A percentile compares a stretch with the other conserved stretches of the same genome.
These are phyloP conservation scores for Phytophthora pseudosyringae DNA, from an alignment of 352 stramenopile genomes.

Conservation along the genomic window DNA sequence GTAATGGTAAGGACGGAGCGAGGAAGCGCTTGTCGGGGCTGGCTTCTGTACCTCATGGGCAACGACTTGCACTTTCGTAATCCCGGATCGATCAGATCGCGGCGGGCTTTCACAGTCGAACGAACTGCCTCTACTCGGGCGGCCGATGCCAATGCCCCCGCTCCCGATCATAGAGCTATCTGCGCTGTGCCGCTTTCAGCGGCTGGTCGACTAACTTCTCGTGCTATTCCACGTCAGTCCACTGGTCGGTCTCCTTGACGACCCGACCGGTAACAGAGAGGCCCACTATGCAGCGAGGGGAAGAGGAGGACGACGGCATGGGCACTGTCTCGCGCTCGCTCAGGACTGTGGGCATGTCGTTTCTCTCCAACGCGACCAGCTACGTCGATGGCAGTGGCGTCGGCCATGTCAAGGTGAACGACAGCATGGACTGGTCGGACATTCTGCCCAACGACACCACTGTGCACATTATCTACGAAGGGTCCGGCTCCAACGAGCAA, in stretches of 20 bases:
- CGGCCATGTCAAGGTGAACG: slow-evolving; percentile 43
- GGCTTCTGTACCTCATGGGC: slow-evolving; percentile 12
- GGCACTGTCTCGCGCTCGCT: slow-evolving; percentile 9
- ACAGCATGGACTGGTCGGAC: slow-evolving; percentile 41
- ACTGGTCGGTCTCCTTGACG: slow-evolving; percentile 24
- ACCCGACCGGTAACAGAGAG: background rate
- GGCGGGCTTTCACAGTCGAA: slow-evolving; percentile 17
- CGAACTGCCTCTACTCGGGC: slow-evolving; percentile 38
- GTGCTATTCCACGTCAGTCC: slow-evolving; percentile 3
- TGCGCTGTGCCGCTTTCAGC: slow-evolving; percentile 5
- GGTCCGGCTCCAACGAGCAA: slow-evolving; percentile 39
- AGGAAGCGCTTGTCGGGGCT: slow-evolving; percentile 8
- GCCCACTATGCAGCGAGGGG: slow-evolving; percentile 3
- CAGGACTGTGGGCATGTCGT: slow-evolving; percentile 36
- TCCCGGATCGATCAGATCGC: slow-evolving; percentile 29
- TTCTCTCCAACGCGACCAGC: slow-evolving; percentile 39
- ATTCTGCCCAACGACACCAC: slow-evolving; percentile 50
- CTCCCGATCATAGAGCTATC: slow-evolving; percentile 28
- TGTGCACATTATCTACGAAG: slow-evolving; percentile 50
- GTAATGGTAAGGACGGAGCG: slow-evolving; percentile 31
- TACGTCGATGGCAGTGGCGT: slow-evolving; percentile 35
- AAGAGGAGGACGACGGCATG: slow-evolving; percentile 15
- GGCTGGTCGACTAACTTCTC: slow-evolving; percentile 11
- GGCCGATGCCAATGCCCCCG: slow-evolving; percentile 10
- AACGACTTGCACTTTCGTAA: slow-evolving; percentile 27